Percentiles rank a stretch among this genome's conserved stretches.
Evolutionary conservation across 805 yeast genomes (phyloP).

Genomic region (Sugiyamaella smithiae): DNA sequence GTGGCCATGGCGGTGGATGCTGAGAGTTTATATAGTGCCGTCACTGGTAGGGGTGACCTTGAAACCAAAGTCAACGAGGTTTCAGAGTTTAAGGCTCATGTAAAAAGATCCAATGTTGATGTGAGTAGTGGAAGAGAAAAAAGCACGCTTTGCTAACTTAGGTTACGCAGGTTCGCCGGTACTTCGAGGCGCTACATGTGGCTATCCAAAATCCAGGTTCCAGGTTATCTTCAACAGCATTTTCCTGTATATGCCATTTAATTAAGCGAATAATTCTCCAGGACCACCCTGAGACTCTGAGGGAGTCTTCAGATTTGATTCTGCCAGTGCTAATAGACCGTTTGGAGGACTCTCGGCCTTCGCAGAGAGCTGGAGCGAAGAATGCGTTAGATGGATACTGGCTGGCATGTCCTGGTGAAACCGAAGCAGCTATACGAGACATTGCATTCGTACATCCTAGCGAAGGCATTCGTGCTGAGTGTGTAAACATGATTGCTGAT

Average conservation of each 20-base stretch:
- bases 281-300: conserved; percentile 32
- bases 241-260: conserved; percentile 45
- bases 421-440: conserved; percentile 33
- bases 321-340: conserved; percentile 35
- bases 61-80: conserved; percentile 21
- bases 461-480: conserved; percentile 26
- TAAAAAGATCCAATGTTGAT: conserved; percentile 23
- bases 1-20: conserved; percentile 16
- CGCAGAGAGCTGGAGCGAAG: conserved; percentile 30
- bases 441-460: conserved; percentile 31
- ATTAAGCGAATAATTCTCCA: conserved; percentile 44
- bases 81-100: conserved; percentile 23
- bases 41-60: conserved; percentile 20
- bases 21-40: conserved; percentile 15
- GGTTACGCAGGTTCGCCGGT: conserved; percentile 18
- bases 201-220: conserved; percentile 19
- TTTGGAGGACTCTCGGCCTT: conserved; percentile 31
- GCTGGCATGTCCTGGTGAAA: conserved; percentile 36
- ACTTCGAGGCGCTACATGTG: conserved; percentile 28
- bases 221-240: conserved; percentile 31
- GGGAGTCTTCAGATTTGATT: conserved; percentile 32
- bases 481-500: conserved; percentile 26
- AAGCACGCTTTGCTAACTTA: not conserved
- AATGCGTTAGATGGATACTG: conserved; percentile 37
- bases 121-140: conserved; percentile 13